Evolutionary conservation across 2,329 filamentous ascomycete genomes (phyloP).

Genomic region (Aschersonia sp.): DNA sequence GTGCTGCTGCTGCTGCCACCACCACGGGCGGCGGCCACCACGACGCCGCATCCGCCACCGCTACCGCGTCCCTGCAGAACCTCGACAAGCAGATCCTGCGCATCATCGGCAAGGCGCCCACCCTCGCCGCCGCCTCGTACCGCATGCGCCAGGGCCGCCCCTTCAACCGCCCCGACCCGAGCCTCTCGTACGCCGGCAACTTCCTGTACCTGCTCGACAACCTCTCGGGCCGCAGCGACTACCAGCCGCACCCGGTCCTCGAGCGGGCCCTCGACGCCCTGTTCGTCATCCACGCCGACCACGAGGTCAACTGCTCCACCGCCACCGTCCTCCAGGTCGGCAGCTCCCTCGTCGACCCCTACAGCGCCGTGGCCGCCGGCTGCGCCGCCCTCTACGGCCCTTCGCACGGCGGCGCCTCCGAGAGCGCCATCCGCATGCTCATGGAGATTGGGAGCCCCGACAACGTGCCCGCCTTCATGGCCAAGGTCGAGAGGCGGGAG

Average conservation of each 20-base stretch:
- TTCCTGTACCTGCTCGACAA: conserved; percentile 39
- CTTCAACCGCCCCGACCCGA: conserved; percentile 31
- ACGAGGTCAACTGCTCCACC: conserved; percentile 43
- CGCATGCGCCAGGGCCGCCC: conserved; percentile 35
- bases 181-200: conserved; percentile 38
- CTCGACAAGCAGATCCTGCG: conserved; percentile 38
- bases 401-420: conserved; percentile 44
- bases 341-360: conserved; percentile 40
- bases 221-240: conserved; percentile 26
- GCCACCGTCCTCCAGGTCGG: conserved; percentile 41
- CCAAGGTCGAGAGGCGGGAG: conserved; percentile 33
- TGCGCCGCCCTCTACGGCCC: conserved; percentile 40
- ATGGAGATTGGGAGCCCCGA: conserved; percentile 34
- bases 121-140: conserved; percentile 34
- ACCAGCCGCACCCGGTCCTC: conserved; percentile 31
- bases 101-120: conserved; percentile 35
- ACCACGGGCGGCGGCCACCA: conserved; percentile 9
- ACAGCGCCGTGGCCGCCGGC: conserved; percentile 34
- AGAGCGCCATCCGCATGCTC: conserved; percentile 39
- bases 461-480: conserved; percentile 34
- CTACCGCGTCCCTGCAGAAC: conserved; percentile 23
- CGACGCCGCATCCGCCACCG: conserved; percentile 21
- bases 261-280: conserved; percentile 36
- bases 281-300: conserved; percentile 41
- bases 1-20: conserved; percentile 14